Base-by-base conservation (phyloP, 2,329 filamentous ascomycete genomes). In the Sarocladiaceae sp. region DNA sequence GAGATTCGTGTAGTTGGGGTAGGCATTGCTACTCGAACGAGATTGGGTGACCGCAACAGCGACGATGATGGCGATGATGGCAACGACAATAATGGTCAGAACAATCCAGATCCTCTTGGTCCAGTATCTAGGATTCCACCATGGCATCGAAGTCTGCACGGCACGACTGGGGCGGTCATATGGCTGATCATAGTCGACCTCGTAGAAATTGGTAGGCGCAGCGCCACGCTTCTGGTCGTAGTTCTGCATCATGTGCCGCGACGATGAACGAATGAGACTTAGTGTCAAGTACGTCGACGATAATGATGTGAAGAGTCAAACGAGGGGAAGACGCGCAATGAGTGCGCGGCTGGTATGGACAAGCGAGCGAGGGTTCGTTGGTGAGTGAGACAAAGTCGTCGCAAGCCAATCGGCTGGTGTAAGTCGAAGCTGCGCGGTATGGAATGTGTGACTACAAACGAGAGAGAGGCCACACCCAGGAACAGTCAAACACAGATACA, bases 61-160 rank as follows among this genome's bases (percentile, higher is more conserved):
- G 40, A 82, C 66, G 31, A 74, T 65, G 8, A 80, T 66, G 36
- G 80, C 59, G 13, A 84, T 61, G 29, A 69, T 58, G 2, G 75
- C 46, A 22, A 66, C 65, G 2, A 73, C 52, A 1, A 70, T 56
- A 1, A 67, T 61, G 3, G 57, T 71, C 5, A 77, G 60, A 29
- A 71, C 65, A 20, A 72, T 61, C 75, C 77, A 84, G 11, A 67
- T 71, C 53, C 72, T 75, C 60, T 76, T 75, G 36, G 73, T 67
- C 82, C 82, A 86, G 44, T 70, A 70, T 48, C 70, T 69, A 0
- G 76, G 73, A 55, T 82, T 71, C 64, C 74, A 80, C 64, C 63
- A 68, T 7, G 68, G 64, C 54, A 61, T 64, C 25, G 55, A 59
- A 5, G 65, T 54, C 15, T 59, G 57, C 15, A 58, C 59, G 17